Percentiles rank a stretch among this genome's conserved stretches.
Conservation (phyloP, 2,329 filamentous ascomycete species). For the Beauveria brongniartii region DNA sequence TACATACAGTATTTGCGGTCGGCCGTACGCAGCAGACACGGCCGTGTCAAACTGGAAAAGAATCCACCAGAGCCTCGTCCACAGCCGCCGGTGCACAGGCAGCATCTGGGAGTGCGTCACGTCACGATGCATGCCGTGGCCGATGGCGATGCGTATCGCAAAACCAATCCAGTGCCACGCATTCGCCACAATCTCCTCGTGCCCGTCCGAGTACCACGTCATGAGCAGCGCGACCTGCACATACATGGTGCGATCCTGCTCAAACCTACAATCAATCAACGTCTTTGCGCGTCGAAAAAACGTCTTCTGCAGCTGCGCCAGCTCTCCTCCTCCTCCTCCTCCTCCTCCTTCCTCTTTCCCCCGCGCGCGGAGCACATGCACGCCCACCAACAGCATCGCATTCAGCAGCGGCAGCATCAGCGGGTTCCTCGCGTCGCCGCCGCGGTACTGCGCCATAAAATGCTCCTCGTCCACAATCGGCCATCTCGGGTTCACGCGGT, state of each 20-base stretch:
- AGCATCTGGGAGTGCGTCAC: slow-evolving; percentile 21
- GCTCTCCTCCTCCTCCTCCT: neutral
- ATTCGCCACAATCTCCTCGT: slow-evolving; percentile 47
- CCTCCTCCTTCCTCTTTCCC: too few relatives aligned
- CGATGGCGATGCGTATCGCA: slow-evolving; percentile 42
- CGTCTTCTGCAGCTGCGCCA: slow-evolving; percentile 27
- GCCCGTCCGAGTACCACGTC: slow-evolving; percentile 47
- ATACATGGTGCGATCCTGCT: slow-evolving; percentile 43
- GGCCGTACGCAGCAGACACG: slow-evolving; percentile 34
- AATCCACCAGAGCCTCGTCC: slow-evolving; percentile 33
- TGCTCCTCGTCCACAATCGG: slow-evolving; percentile 43
- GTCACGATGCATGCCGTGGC: slow-evolving; percentile 43
- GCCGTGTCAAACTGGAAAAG: slow-evolving; percentile 32
- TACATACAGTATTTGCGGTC: slow-evolving; percentile 39
- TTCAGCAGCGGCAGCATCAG: slow-evolving; percentile 42
- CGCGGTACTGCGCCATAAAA: slow-evolving; percentile 42
- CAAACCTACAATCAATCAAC: slow-evolving; percentile 44
- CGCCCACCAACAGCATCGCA: slow-evolving; percentile 41
- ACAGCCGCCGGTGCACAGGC: slow-evolving; percentile 25
- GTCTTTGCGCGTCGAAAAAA: slow-evolving; percentile 46
- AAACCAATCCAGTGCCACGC: slow-evolving; percentile 45
- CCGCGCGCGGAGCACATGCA: slow-evolving; percentile 36
- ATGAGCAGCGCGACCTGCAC: slow-evolving; percentile 47
- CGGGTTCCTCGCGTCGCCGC: slow-evolving; percentile 33
- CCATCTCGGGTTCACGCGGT: slow-evolving; percentile 41